Evolutionary conservation across 192 early-diverging fungal species (phyloP).

Genomic region (Coemansia reversa): DNA sequence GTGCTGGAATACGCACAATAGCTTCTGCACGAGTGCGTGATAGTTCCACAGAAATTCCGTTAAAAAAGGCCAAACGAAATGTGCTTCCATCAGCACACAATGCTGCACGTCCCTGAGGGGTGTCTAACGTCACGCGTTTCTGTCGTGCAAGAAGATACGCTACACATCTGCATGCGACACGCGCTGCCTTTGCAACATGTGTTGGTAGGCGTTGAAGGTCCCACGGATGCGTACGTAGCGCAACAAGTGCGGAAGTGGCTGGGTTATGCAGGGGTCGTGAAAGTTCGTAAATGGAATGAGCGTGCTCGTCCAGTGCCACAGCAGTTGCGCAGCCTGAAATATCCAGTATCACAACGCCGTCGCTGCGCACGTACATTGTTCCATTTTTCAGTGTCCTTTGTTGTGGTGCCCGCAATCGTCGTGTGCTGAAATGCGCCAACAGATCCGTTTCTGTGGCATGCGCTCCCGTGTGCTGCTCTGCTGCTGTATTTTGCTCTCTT

Average conservation of each 20-base stretch:
- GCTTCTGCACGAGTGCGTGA: slow-evolving; percentile 27
- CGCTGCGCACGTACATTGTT: slow-evolving; percentile 24
- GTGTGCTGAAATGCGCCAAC: slow-evolving; percentile 18
- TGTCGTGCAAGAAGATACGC: slow-evolving; percentile 60
- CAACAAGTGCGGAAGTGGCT: background rate
- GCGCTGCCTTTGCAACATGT: slow-evolving; percentile 37
- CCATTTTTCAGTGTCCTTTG: slow-evolving; percentile 43
- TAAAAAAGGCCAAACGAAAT: slow-evolving; percentile 67
- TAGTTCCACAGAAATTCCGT: slow-evolving; percentile 58
- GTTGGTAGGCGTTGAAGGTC: slow-evolving; percentile 20
- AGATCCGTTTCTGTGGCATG: background rate
- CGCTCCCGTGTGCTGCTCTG: background rate
- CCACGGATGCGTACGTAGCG: slow-evolving; percentile 23
- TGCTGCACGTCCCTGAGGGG: slow-evolving; percentile 68
- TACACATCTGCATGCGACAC: slow-evolving; percentile 56
- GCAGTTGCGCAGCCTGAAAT: slow-evolving; percentile 9
- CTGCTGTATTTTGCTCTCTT: slow-evolving; percentile 4
- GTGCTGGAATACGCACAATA: slow-evolving; percentile 47
- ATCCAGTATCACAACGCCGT: slow-evolving; percentile 36
- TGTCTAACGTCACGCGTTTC: slow-evolving; percentile 64
- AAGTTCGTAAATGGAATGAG: slow-evolving; percentile 20
- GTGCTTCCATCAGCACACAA: slow-evolving; percentile 68
- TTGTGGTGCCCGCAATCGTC: slow-evolving; percentile 22
- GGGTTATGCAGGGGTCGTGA: slow-evolving; percentile 17
- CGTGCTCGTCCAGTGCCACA: slow-evolving; percentile 20